Conservation (phyloP, 345 rosid genomes). For the Populus euphratica region DNA sequence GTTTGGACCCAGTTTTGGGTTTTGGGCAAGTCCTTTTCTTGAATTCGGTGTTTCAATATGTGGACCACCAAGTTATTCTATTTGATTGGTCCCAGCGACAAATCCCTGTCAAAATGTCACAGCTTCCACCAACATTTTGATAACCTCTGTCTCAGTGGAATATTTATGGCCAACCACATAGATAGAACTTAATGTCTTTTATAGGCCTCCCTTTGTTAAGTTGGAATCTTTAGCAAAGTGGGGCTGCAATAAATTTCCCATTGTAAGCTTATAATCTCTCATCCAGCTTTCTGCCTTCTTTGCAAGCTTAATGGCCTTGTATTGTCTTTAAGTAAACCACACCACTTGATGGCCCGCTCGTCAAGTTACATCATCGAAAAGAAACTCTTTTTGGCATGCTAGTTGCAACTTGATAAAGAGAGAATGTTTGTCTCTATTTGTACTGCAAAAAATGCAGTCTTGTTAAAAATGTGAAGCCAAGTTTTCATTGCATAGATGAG, state of each 20-base stretch:
- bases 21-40: constrained; percentile 22
- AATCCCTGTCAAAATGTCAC: constrained; percentile 52
- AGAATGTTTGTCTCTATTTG: background rate
- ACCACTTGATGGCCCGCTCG: constrained; percentile 6
- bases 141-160: constrained; percentile 52
- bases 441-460: background rate
- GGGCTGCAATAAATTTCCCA: constrained; percentile 28
- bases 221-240: constrained; percentile 28
- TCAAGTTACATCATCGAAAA: background rate
- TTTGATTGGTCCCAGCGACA: constrained; percentile 50
- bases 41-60: constrained; percentile 20
- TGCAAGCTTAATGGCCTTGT: constrained; percentile 15
- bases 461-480: background rate
- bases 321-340: constrained; percentile 13
- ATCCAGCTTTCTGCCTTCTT: constrained; percentile 18
- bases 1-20: constrained; percentile 22
- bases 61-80: constrained; percentile 34
- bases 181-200: constrained; percentile 31
- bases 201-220: constrained; percentile 21
- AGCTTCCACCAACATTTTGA: constrained; percentile 56
- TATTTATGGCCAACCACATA: constrained; percentile 51
- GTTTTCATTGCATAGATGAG: background rate
- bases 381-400: background rate
- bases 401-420: background rate
- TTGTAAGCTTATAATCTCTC: constrained; percentile 11